Base-by-base conservation (phyloP, 441 rosid species). In the Erodium chrysanthum region DNA sequence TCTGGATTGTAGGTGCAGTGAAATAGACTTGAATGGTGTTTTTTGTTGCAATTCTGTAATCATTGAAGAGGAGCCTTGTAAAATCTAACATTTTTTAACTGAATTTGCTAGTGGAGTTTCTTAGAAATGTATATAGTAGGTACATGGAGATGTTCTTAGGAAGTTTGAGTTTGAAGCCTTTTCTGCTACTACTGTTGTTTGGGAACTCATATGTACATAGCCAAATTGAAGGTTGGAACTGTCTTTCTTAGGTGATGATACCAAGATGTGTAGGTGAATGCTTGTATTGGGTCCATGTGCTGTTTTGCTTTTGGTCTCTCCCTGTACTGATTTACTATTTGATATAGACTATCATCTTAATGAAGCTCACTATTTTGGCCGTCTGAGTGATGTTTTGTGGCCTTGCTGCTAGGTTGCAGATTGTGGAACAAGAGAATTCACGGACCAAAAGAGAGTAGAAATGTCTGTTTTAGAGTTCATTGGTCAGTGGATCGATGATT, bases 381-480 rank as follows among this genome's bases (percentile, higher is more conserved):
- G 12, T 56, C 25, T n/a, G 9, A 0, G 61, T 56, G 61, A 56
- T 56, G 25, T 56, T 18, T 56, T 56, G 25, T 56, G 9, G 61
- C 61, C 61, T 18, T 56, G 25, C 27, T 20, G 61, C 61, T 66
- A 89, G 97, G 94, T 94, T 76, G 96, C 94, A 33, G 94, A 91
- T 76, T 94, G 97, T 76, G 86, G 81, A 18, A 81, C 78, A 20
- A 84, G 85, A 78, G 94, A 87, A 52, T 89, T 81, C 67, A 84
- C 89, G 2, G 96, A 94, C 72, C 99, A 94, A 84, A 94, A 84
- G 79, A 89, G 96, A 77, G 52, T 78, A 52, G 94, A 89, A 67
- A 94, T 88, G 96, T 83, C 84, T 62, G 96, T 94, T 75, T 68
- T 70, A 0, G 88, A 91, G 73, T 91, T 91, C 78, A 72, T 88